Percentiles rank a stretch among this genome's conserved stretches.
Evolutionary conservation across 352 stramenopile genomes (phyloP).

Genomic region (Globisporangium sylvaticum): DNA sequence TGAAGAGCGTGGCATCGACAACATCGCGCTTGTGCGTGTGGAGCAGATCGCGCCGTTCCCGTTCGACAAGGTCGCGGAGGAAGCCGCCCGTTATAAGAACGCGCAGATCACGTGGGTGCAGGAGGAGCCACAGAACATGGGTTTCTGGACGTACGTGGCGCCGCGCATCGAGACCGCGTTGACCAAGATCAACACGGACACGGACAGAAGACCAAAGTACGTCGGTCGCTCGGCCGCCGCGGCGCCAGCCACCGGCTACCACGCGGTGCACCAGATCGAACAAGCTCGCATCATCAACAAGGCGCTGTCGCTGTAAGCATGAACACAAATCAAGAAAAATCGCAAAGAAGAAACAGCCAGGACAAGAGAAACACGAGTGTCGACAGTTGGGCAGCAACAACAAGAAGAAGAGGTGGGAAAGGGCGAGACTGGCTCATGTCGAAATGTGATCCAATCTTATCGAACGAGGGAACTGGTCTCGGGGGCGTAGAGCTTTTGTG

Average conservation of each 20-base stretch:
- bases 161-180: slow-evolving; percentile 95
- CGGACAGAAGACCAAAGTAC: slow-evolving; percentile 88
- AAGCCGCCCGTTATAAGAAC: slow-evolving; percentile 88
- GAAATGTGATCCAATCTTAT: no score
- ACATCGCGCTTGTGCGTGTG: slow-evolving; percentile 90
- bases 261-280: slow-evolving; percentile 91
- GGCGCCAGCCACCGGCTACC: slow-evolving; percentile 95
- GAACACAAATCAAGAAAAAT: not conserved
- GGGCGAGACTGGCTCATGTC: no score
- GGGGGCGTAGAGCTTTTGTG: not conserved
- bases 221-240: slow-evolving; percentile 92
- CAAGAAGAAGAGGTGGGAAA: no score
- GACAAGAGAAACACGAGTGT: not conserved
- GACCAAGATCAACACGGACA: slow-evolving; percentile 85
- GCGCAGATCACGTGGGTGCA: slow-evolving; percentile 94
- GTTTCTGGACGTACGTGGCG: slow-evolving; percentile 91
- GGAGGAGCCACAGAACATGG: slow-evolving; percentile 97
- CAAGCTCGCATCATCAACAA: slow-evolving; percentile 91
- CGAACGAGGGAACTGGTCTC: not conserved
- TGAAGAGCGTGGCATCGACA: slow-evolving; percentile 76
- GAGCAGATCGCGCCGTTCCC: slow-evolving; percentile 98
- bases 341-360: not conserved
- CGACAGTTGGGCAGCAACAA: not conserved
- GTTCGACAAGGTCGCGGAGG: slow-evolving; percentile 93
- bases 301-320: slow-evolving; percentile 51